Evolutionary conservation across 371 early-diverging fungal genomes (phyloP).

Genomic region (Ordospora pajunii): DNA sequence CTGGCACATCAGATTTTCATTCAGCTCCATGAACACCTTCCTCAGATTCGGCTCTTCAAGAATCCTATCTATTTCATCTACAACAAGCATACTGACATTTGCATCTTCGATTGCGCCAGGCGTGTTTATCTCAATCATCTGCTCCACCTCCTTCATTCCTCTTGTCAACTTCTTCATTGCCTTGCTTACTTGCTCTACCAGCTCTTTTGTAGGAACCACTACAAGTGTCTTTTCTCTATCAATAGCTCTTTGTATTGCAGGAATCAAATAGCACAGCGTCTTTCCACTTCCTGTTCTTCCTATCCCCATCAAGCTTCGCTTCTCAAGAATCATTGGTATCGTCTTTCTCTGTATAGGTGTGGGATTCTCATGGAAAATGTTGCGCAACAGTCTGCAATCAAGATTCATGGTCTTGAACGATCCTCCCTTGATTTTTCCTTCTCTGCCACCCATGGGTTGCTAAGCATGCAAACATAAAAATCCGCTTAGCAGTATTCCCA

Average conservation of each 20-base stretch:
- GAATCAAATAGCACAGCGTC: slow-evolving; percentile 86
- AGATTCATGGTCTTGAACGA: slow-evolving; percentile 56
- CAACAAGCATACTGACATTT: slow-evolving; percentile 50
- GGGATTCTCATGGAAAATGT: slow-evolving; percentile 67
- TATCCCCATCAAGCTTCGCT: slow-evolving; percentile 84
- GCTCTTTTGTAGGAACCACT: slow-evolving; percentile 59
- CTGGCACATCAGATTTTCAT: slow-evolving; percentile 46
- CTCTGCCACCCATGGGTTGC: slow-evolving; percentile 13
- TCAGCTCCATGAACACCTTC: slow-evolving; percentile 41
- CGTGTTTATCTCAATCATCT: slow-evolving; percentile 32
- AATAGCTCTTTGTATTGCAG: slow-evolving; percentile 76
- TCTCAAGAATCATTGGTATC: slow-evolving; percentile 82
- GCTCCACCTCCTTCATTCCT: slow-evolving; percentile 22
- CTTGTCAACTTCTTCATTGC: slow-evolving; percentile 36
- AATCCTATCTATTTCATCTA: slow-evolving; percentile 62
- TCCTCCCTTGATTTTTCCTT: slow-evolving; percentile 51
- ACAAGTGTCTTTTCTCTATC: slow-evolving; percentile 66
- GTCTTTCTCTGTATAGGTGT: slow-evolving; percentile 82
- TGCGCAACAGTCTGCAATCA: slow-evolving; percentile 47
- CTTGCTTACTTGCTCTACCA: slow-evolving; percentile 45
- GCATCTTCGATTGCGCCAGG: slow-evolving; percentile 4
- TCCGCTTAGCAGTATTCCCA: neutral
- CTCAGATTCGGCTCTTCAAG: slow-evolving; percentile 56
- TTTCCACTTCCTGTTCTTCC: slow-evolving; percentile 98
- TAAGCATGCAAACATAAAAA: neutral